These are phyloP conservation scores for Strobilomyces echinocephalus DNA, from an alignment of 768 basidiomycete species.

Conservation along the genomic window DNA sequence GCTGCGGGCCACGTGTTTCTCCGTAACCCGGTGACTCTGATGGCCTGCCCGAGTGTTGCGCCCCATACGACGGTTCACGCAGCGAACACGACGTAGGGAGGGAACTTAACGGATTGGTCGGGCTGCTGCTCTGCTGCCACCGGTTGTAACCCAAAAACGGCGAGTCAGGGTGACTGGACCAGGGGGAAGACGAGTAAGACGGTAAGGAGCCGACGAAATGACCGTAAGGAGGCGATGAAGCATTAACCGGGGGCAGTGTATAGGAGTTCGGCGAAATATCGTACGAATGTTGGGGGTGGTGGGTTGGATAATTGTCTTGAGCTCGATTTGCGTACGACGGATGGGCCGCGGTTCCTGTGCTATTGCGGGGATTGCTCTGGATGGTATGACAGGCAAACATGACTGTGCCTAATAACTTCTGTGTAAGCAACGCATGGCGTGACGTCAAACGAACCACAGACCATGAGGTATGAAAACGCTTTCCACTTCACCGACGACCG, in stretches of 20 bases:
- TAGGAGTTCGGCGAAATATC: constrained; percentile 27
- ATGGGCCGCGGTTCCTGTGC: constrained; percentile 16
- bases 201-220: constrained; percentile 23
- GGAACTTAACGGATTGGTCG: constrained; percentile 24
- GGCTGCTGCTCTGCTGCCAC: constrained; percentile 26
- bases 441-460: constrained; percentile 40
- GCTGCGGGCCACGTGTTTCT: constrained; percentile 29
- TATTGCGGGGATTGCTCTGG: constrained; percentile 23
- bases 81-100: constrained; percentile 25
- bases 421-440: constrained; percentile 28
- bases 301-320: constrained; percentile 24
- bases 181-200: constrained; percentile 26
- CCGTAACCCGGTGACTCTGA: constrained; percentile 31
- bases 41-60: constrained; percentile 36
- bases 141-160: constrained; percentile 29
- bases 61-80: constrained; percentile 27
- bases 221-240: constrained; percentile 25
- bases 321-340: constrained; percentile 23
- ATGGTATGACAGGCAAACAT: constrained; percentile 40
- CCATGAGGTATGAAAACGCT: constrained; percentile 91
- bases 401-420: constrained; percentile 27
- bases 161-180: constrained; percentile 27
- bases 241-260: constrained; percentile 30
- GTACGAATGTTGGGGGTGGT: constrained; percentile 25
- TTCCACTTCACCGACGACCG: constrained; percentile 63